These are phyloP conservation scores for Aspergillus mulundensis DNA, from an alignment of 495 filamentous ascomycete species.

Conservation along the genomic window DNA sequence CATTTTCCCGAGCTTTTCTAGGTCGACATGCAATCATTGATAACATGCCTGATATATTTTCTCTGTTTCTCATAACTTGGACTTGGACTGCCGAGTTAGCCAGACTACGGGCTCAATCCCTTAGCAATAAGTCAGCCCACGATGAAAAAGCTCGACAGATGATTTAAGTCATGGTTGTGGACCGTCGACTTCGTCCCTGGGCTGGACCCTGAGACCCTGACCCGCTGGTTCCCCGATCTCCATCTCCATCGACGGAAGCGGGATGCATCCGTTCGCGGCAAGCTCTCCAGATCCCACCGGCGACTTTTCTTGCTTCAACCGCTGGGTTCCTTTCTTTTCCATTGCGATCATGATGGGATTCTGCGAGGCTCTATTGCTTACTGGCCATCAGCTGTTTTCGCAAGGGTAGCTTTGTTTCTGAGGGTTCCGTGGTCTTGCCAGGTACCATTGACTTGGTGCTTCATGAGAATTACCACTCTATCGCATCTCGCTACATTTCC, in stretches of 20 bases:
- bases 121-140: background rate
- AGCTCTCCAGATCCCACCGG: conserved; percentile 4
- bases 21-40: too few species aligned
- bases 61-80: too few species aligned
- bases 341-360: background rate
- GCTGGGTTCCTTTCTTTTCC: background rate
- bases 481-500: too few species aligned
- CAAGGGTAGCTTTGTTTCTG: too few species aligned
- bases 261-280: conserved; percentile 19
- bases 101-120: too few species aligned
- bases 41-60: too few species aligned
- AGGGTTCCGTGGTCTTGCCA: too few species aligned
- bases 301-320: conserved; percentile 4
- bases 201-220: background rate
- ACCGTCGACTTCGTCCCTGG: background rate
- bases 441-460: too few species aligned
- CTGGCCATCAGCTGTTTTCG: background rate
- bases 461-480: too few species aligned
- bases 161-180: background rate
- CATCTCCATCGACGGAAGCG: conserved; percentile 15
- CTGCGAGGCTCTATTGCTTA: background rate
- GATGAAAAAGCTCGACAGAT: too few species aligned
- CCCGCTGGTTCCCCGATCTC: background rate
- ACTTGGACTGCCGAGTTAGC: too few species aligned
- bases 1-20: background rate